Percentiles rank a stretch among this genome's conserved stretches.
Evolutionary conservation across 768 basidiomycete genomes (phyloP).

Genomic region (Russula olivacea): DNA sequence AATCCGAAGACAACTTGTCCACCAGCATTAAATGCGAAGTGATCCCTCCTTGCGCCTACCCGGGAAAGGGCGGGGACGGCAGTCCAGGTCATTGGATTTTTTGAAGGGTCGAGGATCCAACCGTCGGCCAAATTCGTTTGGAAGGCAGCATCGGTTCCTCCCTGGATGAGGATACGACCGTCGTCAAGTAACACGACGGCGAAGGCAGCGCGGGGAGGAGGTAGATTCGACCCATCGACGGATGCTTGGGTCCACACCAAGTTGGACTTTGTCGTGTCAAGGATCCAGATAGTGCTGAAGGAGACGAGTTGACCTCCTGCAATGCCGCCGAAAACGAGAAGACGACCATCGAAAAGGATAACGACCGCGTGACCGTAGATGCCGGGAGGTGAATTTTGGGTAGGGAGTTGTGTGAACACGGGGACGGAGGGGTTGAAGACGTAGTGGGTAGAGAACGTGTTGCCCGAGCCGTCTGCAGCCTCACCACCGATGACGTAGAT

Average conservation of each 20-base stretch:
- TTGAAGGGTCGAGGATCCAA: constrained; percentile 57
- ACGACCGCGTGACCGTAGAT: constrained; percentile 69
- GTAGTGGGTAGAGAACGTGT: constrained; percentile 58
- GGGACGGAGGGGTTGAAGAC: constrained; percentile 47
- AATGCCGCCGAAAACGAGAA: constrained; percentile 75
- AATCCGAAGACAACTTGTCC: constrained; percentile 68
- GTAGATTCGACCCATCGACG: constrained; percentile 40
- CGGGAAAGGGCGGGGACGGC: constrained; percentile 44
- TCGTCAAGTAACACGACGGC: constrained; percentile 46
- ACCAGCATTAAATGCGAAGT: constrained; percentile 60
- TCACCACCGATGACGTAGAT: constrained; percentile 77
- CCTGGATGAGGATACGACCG: constrained; percentile 65
- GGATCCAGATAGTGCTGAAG: constrained; percentile 53
- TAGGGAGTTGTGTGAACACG: constrained; percentile 51
- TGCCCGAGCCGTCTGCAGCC: constrained; percentile 71
- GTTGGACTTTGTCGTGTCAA: constrained; percentile 49
- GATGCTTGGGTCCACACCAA: constrained; percentile 46
- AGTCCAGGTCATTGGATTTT: constrained; percentile 57
- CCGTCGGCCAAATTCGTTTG: constrained; percentile 59
- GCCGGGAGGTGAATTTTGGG: constrained; percentile 54
- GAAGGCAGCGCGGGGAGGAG: constrained; percentile 58
- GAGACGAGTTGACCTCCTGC: constrained; percentile 44
- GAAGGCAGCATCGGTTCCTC: constrained; percentile 56
- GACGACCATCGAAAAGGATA: constrained; percentile 59
- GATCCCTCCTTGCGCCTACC: constrained; percentile 64